Conservation (phyloP, 169 alveolate genomes). For the Eimeria zaria region DNA sequence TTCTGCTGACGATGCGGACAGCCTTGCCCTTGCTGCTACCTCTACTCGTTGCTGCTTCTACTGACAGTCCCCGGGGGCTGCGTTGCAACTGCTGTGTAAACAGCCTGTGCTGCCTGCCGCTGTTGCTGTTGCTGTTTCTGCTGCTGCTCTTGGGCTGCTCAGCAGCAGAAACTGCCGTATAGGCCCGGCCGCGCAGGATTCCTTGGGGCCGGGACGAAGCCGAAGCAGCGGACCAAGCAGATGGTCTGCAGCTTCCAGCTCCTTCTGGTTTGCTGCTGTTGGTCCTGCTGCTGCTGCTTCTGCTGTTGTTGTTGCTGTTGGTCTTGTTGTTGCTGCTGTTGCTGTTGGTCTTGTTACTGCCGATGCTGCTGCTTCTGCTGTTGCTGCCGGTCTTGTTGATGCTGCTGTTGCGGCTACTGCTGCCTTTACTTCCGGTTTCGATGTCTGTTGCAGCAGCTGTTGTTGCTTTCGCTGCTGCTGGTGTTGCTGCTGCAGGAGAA, state of each 20-base stretch:
- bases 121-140: constrained; percentile 29
- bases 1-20: constrained; percentile 1
- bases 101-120: constrained; percentile 27
- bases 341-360: not conserved
- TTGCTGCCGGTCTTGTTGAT: not conserved
- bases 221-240: not conserved
- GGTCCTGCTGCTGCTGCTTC: too few species aligned
- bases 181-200: not conserved
- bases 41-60: not conserved
- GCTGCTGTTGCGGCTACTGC: not conserved
- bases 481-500: not conserved
- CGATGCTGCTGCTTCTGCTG: not conserved
- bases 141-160: constrained; percentile 16
- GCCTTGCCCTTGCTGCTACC: constrained; percentile 34
- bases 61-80: not conserved
- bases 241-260: not conserved
- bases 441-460: not conserved
- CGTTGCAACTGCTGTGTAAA: not conserved
- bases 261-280: too few species aligned
- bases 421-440: not conserved
- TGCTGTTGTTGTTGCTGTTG: not conserved
- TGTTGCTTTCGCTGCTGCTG: not conserved
- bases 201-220: not conserved
- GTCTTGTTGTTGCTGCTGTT: not conserved
- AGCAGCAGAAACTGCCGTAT: not conserved